Evolutionary conservation across 2,329 filamentous ascomycete genomes (phyloP).

Genomic region (Penicillium italicum): DNA sequence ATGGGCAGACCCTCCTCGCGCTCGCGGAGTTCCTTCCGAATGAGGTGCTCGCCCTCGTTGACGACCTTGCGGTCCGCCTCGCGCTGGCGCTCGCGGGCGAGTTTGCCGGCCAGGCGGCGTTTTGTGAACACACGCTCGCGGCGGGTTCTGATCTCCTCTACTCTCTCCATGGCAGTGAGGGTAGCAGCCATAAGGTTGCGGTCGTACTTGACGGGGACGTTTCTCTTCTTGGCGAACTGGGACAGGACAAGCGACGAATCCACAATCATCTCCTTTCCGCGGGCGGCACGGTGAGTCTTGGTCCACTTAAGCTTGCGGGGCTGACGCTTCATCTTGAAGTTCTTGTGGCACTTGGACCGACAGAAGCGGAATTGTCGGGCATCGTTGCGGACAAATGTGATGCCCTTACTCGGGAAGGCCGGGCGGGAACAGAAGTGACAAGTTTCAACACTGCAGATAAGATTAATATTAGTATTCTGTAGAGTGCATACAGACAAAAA

Average conservation of each 20-base stretch:
- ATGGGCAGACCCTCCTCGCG: constrained; percentile 49
- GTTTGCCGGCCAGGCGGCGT: constrained; percentile 84
- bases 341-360: constrained; percentile 66
- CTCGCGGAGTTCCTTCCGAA: constrained; percentile 65
- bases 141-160: constrained; percentile 76
- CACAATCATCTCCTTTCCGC: constrained; percentile 86
- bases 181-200: constrained; percentile 84
- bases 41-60: constrained; percentile 84
- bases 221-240: constrained; percentile 86
- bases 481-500: not conserved
- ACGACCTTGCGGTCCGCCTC: constrained; percentile 82
- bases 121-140: constrained; percentile 92
- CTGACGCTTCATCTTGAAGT: constrained; percentile 98
- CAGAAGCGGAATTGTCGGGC: constrained; percentile 65
- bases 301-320: constrained; percentile 97
- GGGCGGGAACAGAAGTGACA: constrained; percentile 71
- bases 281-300: constrained; percentile 81
- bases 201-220: constrained; percentile 94
- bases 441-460: constrained; percentile 50
- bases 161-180: constrained; percentile 84
- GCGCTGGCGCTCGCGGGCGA: constrained; percentile 67
- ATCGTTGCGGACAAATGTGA: constrained; percentile 66
- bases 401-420: constrained; percentile 62
- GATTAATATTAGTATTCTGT: not conserved
- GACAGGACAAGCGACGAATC: constrained; percentile 71